Base-by-base conservation (phyloP, 352 stramenopile species). In the Blastocystis sp. region DNA sequence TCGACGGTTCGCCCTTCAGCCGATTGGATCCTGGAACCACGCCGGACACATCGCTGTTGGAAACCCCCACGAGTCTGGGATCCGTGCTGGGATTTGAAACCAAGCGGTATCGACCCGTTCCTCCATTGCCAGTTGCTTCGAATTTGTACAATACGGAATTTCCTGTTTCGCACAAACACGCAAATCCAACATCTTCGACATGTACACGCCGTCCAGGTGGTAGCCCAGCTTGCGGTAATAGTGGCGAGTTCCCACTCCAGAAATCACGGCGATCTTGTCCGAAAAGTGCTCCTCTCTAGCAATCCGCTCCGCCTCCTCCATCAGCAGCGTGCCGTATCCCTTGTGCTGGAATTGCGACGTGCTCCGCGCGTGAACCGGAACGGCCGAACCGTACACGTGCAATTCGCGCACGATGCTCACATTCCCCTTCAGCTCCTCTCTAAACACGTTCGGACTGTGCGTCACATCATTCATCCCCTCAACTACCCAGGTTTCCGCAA, bases 181-280 rank as follows among this genome's bases (percentile, higher is more conserved):
- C 21, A 17, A 84, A 66, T 34, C 52, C 54, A 84, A 24, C 42
- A 68, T 63, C 40, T 98, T 98, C 89, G 92, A 95, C 95, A 98
- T 98, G 92, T 98, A 98, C 9, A 95, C 94, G 62, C 96, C 96
- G 90, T 98, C 95, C 70, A 98, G 92, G 74, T 96, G 92, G 91
- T 98, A 98, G 45, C 95, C 96, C 80, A 98, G 92, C 91, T 98
- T 98, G 66, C 95, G 92, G 91, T 98, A 98, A 91, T 98, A 98
- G 89, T 98, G 92, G 38, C 96, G 92, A 65, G 95, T 98, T 24
- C 96, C 95, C 48, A 98, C 95, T 42, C 96, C 94, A 40, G 95
- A 94, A 90, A 98, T 98, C 6, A 98, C 95, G 28, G 97, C 92
- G n/a, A 98, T 92, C 82, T 98, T 98, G 87, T 94, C 89, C 19